Evolutionary conservation across 2,329 filamentous ascomycete species (phyloP), one percentile per base, ranked within the genome.

Genomic region (Aspergillus fijiensis): DNA sequence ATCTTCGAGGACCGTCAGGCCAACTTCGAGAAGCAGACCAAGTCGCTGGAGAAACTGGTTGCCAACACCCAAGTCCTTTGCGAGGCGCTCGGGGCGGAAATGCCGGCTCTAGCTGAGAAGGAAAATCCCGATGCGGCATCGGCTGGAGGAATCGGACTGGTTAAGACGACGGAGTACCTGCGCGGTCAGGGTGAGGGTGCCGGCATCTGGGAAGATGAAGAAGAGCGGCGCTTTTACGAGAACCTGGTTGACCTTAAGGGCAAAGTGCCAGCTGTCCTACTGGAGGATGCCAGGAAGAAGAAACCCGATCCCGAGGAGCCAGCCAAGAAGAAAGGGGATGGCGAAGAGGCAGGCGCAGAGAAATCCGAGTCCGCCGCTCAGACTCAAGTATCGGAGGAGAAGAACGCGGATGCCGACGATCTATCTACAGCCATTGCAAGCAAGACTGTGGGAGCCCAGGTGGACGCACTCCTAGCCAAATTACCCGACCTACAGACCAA

Each of bases 171-270:
- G 0, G 94, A 98, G 68, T 98, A 97, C 70, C 82, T 98, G 45
- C 89, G 92, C 42, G 93, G 92, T 12, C 91, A 96, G 73, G 89
- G 89, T 23, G 94, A 98, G 60, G 93, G 92, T 21, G 86, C 93
- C 25, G 95, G 95, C 0, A 98, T 99, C 63, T 99, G 95, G 95
- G 93, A 97, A 78, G 95, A 99, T 69, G 95, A 99, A 72, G 95
- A 99, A 57, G 94, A 99, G 77, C 88, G 95, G 61, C 90, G 95
- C 62, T 99, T 99, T 75, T 99, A 99, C 77, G 95, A 99, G 80
- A 98, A 97, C 65, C 77, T 99, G 11, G 90, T 96, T 12, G 95
- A 99, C 72, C 81, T 99, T 16, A 96, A 96, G 72, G 95, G 96
- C 67, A 96, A 96, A 68, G 95, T 99, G 2, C 96, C 95, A 0